Base-by-base conservation (phyloP, 345 rosid species). In the Gynandropsis gynandra region DNA sequence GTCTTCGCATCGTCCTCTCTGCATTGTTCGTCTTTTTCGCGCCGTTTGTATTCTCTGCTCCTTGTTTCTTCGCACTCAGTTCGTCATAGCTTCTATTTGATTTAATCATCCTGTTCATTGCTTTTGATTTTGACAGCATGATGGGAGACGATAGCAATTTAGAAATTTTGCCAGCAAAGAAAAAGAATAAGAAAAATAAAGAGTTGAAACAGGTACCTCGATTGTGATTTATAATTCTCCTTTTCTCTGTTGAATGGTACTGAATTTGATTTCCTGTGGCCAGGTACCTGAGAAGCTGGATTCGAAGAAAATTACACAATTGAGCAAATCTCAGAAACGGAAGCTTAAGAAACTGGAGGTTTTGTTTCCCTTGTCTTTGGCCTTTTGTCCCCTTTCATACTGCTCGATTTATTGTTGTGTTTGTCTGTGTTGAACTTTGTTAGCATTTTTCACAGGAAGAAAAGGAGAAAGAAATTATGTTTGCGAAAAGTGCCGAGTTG, bases 331-430 rank as follows among this genome's bases (percentile, higher is more conserved):
- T 12, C 84, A 72, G 72, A 66, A 75, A 65, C 76, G 82, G 42
- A 85, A 81, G 65, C 54, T 83, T 66, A 80, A 79, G 80, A 83
- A 85, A 79, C 35, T 85, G 48, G 87, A 76, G 78, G 83, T 83
- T 5, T 5, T 24, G 16, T 24, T 45, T 54, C 19, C 47, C 57
- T 56, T 8, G 15, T 41, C 8, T 15, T 41, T 21, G 1, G 10
- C 36, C 36, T 8, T 45, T 42, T 39, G n/a, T 21, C 1, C 51
- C 9, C 9, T 13, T 44, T 44, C 1, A 1, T 17, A 7, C n/a
- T n/a, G n/a, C n/a, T n/a, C n/a, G n/a, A n/a, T n/a, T n/a, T 5
- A 42, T 46, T 16, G 29, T 59, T 11, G 4, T 6, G 56, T 46
- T 5, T 32, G 16, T 44, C 61, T 12, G 29, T 14, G 43, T 18